Base-by-base conservation (phyloP, 345 rosid genomes). In the Euphorbia lathyris region DNA sequence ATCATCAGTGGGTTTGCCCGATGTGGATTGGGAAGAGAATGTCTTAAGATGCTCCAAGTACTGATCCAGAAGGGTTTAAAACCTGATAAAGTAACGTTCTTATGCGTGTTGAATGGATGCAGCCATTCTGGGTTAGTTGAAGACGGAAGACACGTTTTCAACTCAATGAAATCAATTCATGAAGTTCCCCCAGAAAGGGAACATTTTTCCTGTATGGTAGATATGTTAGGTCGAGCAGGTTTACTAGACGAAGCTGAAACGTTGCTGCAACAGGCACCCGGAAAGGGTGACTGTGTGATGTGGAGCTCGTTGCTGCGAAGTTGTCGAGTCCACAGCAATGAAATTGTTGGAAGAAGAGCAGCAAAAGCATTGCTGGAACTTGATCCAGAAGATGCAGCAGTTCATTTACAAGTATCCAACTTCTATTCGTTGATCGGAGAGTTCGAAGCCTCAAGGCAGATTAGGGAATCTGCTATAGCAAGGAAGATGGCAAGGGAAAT, bases 221-320 rank as follows among this genome's bases (percentile, higher is more conserved):
- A 91, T 85, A 84, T 91, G 70, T 69, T 89, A 74, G 94, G 98
- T 56, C 87, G 90, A 57, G 87, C 92, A 67, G 93, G 91, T 78
- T 67, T 86, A 68, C 81, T 91, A 23, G 70, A 83, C 16, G 84
- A 89, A 79, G 97, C 93, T 1, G 91, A 88, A 67, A 81, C 61
- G 47, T 77, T 93, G 75, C 82, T 86, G 73, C 84, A 72, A 61
- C 83, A 74, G 72, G 79, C 84, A 36, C 76, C 79, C 5, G 85
- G 76, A 58, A 77, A 72, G 75, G 86, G 78, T 48, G 84, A 85
- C 75, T 79, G 83, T 81, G 80, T 81, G 11, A 86, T 85, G 77
- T 93, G 93, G 92, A 84, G 88, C 78, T 93, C 98, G 3, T 81
- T 93, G 76, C 78, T 91, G 71, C 83, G 82, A 66, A 86, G 94